These are phyloP conservation scores for Fusarium liriodendri DNA, from an alignment of 2,329 filamentous ascomycete genomes.

Conservation along the genomic window DNA sequence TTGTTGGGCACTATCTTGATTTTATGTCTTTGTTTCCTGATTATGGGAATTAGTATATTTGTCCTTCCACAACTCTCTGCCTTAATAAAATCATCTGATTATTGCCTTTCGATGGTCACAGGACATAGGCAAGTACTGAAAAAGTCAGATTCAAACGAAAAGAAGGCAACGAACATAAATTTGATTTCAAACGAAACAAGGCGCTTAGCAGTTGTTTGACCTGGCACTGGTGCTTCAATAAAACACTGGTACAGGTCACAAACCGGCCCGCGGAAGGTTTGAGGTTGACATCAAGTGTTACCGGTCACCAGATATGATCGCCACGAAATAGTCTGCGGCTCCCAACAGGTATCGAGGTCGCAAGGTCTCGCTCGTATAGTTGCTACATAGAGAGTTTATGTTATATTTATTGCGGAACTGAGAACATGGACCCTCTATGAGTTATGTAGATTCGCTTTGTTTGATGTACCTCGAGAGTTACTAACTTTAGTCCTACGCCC, in stretches of 20 bases:
- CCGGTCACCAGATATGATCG: too few relatives aligned
- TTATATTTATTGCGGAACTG: neutral
- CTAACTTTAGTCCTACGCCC: neutral
- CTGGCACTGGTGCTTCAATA: too few relatives aligned
- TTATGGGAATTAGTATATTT: neutral
- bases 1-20: neutral
- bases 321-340: too few relatives aligned
- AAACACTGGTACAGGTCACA: too few relatives aligned
- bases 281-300: too few relatives aligned
- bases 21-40: neutral
- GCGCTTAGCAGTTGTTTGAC: neutral
- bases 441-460: neutral
- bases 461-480: neutral
- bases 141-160: neutral
- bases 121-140: neutral
- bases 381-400: neutral
- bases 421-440: neutral
- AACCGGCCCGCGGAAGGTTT: too few relatives aligned
- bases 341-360: too few relatives aligned
- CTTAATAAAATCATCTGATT: neutral
- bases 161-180: neutral
- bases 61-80: neutral
- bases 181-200: neutral
- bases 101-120: neutral
- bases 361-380: too few relatives aligned